A percentile compares a stretch with the other conserved stretches of the same genome.
Conservation (phyloP, 257 asterid genomes). For the Solanum pinnatisectum region DNA sequence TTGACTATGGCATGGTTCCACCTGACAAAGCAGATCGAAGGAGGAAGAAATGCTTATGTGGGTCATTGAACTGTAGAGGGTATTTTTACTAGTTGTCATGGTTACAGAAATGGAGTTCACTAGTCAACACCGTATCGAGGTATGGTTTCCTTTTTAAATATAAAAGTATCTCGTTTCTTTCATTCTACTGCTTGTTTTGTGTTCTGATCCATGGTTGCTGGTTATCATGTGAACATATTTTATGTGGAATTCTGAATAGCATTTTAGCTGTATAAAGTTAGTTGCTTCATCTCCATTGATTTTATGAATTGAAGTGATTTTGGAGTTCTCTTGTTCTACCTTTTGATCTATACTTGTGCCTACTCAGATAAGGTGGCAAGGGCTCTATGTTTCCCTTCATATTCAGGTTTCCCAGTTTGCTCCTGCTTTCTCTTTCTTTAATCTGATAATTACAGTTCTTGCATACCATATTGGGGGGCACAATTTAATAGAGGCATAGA, state of each 20-base stretch:
- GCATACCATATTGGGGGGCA: background rate
- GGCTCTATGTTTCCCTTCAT: background rate
- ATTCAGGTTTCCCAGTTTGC: background rate
- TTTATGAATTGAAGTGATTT: background rate
- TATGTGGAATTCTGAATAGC: background rate
- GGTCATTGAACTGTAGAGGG: constrained; percentile 67
- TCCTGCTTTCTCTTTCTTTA: background rate
- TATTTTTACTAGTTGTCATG: constrained; percentile 40
- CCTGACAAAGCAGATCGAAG: constrained; percentile 40
- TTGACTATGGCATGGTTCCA: constrained; percentile 53
- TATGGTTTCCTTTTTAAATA: background rate
- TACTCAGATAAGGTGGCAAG: background rate
- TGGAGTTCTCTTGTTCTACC: background rate
- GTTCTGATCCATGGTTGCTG: background rate
- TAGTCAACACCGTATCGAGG: background rate
- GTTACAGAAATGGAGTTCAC: background rate
- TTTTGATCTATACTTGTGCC: background rate
- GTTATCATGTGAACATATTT: background rate
- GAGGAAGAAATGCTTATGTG: constrained; percentile 75
- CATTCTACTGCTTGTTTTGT: background rate
- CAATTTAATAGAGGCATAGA: background rate
- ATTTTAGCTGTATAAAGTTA: background rate
- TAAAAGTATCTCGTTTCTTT: background rate
- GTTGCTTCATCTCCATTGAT: background rate
- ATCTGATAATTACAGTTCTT: background rate